These are phyloP conservation scores for Puccinia sorghi DNA, from an alignment of 1,284 basidiomycete genomes.

Conservation along the genomic window DNA sequence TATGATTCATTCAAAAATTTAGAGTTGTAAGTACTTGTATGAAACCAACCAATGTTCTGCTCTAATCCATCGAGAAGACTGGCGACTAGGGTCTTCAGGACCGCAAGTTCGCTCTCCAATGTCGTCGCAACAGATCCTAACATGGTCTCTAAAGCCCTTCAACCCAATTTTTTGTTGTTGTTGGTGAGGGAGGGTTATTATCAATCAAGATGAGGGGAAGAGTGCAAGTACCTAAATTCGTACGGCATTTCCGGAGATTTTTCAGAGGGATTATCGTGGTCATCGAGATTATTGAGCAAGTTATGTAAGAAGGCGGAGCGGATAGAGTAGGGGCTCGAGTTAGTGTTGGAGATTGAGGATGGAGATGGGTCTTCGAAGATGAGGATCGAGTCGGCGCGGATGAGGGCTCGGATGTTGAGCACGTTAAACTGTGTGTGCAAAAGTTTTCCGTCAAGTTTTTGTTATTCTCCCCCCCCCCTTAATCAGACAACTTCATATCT, in stretches of 20 bases:
- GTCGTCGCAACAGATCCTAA: conserved; percentile 83
- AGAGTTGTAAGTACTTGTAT: background rate
- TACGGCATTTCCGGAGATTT: conserved; percentile 70
- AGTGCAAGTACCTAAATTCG: conserved; percentile 74
- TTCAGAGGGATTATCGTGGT: conserved; percentile 59
- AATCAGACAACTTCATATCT: background rate
- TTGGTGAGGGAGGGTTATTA: too few species aligned
- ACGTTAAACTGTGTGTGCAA: conserved; percentile 71
- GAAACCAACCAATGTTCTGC: conserved; percentile 65
- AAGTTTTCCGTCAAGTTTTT: background rate
- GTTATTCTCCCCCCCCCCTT: background rate
- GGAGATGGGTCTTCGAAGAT: conserved; percentile 89
- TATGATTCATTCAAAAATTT: background rate
- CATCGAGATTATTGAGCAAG: conserved; percentile 51
- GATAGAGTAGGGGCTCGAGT: background rate
- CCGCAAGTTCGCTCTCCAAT: conserved; percentile 88
- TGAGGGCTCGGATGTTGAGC: conserved; percentile 86
- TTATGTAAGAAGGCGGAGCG: conserved; percentile 48
- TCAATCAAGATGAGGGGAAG: too few species aligned
- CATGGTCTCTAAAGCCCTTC: conserved; percentile 83
- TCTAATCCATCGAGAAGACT: conserved; percentile 86
- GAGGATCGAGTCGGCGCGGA: conserved; percentile 88
- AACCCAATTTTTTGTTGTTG: background rate
- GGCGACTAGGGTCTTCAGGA: conserved; percentile 80
- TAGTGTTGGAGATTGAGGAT: conserved; percentile 1